Percentiles rank a stretch among this genome's conserved stretches.
These are phyloP conservation scores for Didymella pinodella DNA, from an alignment of 2,329 filamentous ascomycete species.

Conservation along the genomic window DNA sequence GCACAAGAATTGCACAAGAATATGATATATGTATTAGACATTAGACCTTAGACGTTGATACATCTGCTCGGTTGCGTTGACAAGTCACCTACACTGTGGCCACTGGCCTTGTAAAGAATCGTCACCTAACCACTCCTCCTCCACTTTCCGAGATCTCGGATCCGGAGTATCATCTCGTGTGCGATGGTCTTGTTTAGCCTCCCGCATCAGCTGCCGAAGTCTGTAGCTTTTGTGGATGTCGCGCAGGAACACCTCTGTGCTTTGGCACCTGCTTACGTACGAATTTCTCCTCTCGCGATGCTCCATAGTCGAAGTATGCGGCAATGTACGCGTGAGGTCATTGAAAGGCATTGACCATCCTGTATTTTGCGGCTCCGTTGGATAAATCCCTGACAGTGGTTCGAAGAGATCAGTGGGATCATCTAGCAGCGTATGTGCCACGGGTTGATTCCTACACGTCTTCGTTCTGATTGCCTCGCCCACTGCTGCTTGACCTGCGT, in stretches of 20 bases:
- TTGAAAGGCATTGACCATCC: background rate
- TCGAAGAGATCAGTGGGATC: background rate
- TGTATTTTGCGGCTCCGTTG: background rate
- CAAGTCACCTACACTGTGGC: background rate
- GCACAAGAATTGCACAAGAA: background rate
- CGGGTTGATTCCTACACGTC: slow-evolving; percentile 1
- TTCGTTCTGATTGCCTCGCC: background rate
- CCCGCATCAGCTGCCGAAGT: background rate
- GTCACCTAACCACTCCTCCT: background rate
- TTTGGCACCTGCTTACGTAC: background rate
- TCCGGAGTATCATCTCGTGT: background rate
- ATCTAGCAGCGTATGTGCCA: background rate
- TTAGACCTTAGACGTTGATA: background rate
- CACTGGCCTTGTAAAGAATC: background rate
- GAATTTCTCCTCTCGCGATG: background rate
- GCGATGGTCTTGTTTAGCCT: background rate
- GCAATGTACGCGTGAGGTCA: background rate
- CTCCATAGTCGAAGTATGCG: background rate
- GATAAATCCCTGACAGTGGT: background rate
- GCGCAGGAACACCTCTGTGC: slow-evolving; percentile 4
- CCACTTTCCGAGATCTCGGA: background rate
- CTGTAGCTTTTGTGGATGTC: background rate
- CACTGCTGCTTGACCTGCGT: background rate
- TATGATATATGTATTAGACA: too few species aligned
- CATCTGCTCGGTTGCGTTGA: background rate